These are phyloP conservation scores for Coccomyxa sp. DNA, from an alignment of 139 green algal species.

Conservation along the genomic window DNA sequence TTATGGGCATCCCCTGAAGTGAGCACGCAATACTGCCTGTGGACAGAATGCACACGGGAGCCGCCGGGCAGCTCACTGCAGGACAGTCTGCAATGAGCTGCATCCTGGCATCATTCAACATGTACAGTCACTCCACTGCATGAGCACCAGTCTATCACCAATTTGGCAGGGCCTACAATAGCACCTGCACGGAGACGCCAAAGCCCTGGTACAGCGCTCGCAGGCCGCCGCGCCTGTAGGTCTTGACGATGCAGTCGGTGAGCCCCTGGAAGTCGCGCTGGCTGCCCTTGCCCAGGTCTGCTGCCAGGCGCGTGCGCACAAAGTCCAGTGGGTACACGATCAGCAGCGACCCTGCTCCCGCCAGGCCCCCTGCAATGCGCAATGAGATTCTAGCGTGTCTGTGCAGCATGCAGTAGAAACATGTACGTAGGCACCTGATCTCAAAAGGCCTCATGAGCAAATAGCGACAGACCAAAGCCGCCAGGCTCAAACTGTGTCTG, in stretches of 20 bases:
- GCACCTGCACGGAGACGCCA: slow-evolving; percentile 80
- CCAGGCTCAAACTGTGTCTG: neutral
- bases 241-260: slow-evolving; percentile 88
- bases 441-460: too few species aligned
- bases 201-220: slow-evolving; percentile 87
- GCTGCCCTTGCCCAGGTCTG: slow-evolving; percentile 67
- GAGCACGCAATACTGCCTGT: too few species aligned
- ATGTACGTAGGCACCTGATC: too few species aligned
- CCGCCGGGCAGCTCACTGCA: too few species aligned
- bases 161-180: too few species aligned
- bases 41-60: too few species aligned
- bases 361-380: slow-evolving; percentile 21
- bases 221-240: slow-evolving; percentile 39
- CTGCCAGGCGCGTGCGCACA: slow-evolving; percentile 95
- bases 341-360: slow-evolving; percentile 78
- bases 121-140: too few species aligned
- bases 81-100: too few species aligned
- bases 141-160: too few species aligned
- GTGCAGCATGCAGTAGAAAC: neutral
- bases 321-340: slow-evolving; percentile 99
- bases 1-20: too few species aligned
- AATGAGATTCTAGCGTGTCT: neutral
- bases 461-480: neutral
- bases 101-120: too few species aligned
- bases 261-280: slow-evolving; percentile 88